Evolutionary conservation across 148 eudicot species (phyloP).

Genomic region (Vaccinium vitisidaea): DNA sequence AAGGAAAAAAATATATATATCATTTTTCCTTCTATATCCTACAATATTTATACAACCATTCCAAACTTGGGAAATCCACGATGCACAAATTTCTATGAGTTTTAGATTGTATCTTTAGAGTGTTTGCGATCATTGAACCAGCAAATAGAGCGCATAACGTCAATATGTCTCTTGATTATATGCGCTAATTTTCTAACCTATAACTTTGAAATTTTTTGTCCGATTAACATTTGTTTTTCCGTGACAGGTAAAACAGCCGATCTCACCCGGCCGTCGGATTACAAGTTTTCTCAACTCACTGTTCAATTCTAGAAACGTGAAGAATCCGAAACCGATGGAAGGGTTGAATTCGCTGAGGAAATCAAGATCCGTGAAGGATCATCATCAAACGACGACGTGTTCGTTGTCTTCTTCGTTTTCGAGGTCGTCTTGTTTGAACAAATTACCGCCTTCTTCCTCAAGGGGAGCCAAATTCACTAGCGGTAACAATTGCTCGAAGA

Average conservation of each 20-base stretch:
- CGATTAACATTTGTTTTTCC: no score
- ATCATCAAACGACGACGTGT: slow-evolving; percentile 20
- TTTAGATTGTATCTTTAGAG: no score
- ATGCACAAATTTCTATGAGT: no score
- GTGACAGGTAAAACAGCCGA: slow-evolving; percentile 48
- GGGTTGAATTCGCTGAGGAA: slow-evolving; percentile 28
- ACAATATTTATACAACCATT: no score
- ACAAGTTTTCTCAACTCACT: slow-evolving; percentile 69
- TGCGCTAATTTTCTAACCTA: no score
- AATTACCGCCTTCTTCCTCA: slow-evolving; percentile 26
- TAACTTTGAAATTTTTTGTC: no score
- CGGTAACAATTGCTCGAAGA: slow-evolving; percentile 32
- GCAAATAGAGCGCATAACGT: no score
- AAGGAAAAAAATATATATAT: no score
- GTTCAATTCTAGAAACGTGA: slow-evolving; percentile 43
- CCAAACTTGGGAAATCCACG: no score
- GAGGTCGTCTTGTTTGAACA: slow-evolving; percentile 62
- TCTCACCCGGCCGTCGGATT: slow-evolving; percentile 74
- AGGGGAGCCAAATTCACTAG: not conserved
- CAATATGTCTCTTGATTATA: no score
- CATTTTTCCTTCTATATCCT: no score
- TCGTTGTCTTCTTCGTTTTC: slow-evolving; percentile 46
- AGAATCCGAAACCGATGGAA: slow-evolving; percentile 21
- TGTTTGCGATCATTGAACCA: no score
- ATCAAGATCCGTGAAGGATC: slow-evolving; percentile 45